Evolutionary conservation across 2,329 filamentous ascomycete species (phyloP).

Genomic region (Purpureocillium lavendulum): DNA sequence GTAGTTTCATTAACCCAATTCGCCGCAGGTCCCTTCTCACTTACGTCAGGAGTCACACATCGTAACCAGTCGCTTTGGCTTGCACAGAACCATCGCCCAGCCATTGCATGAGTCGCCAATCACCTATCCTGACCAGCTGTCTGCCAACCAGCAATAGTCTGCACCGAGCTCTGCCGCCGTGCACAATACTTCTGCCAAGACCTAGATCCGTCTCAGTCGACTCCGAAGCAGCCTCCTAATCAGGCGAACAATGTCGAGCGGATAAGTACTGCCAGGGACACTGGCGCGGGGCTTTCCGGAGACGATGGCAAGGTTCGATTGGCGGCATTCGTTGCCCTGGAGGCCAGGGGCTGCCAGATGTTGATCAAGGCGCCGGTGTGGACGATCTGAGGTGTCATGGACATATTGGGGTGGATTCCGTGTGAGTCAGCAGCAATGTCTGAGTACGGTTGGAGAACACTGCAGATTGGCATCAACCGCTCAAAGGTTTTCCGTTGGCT

Average conservation of each 20-base stretch:
- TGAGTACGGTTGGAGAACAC: no score
- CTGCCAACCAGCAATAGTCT: slow-evolving; percentile 33
- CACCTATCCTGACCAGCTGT: slow-evolving; percentile 37
- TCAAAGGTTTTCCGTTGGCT: no score
- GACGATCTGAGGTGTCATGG: slow-evolving; percentile 30
- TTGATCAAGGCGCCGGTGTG: slow-evolving; percentile 70
- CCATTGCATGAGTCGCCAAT: slow-evolving; percentile 53
- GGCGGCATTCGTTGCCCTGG: slow-evolving; percentile 65
- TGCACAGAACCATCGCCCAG: slow-evolving; percentile 50
- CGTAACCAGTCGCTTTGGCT: slow-evolving; percentile 26
- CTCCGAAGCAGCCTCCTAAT: slow-evolving; percentile 16
- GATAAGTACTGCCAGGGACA: slow-evolving; percentile 30
- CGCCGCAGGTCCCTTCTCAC: slow-evolving; percentile 19
- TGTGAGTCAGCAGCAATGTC: neutral
- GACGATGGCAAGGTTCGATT: slow-evolving; percentile 57
- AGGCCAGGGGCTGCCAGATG: slow-evolving; percentile 68
- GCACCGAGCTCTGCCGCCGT: slow-evolving; percentile 34
- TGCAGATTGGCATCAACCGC: no score
- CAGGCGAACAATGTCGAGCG: slow-evolving; percentile 15
- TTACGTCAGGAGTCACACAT: slow-evolving; percentile 26
- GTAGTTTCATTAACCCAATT: slow-evolving; percentile 12
- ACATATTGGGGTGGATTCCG: neutral
- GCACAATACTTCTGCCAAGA: slow-evolving; percentile 25
- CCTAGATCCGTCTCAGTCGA: slow-evolving; percentile 24
- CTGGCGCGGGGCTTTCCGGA: slow-evolving; percentile 29